Conservation (phyloP, 768 basidiomycete species). For the Boletus pseudopeckii region DNA sequence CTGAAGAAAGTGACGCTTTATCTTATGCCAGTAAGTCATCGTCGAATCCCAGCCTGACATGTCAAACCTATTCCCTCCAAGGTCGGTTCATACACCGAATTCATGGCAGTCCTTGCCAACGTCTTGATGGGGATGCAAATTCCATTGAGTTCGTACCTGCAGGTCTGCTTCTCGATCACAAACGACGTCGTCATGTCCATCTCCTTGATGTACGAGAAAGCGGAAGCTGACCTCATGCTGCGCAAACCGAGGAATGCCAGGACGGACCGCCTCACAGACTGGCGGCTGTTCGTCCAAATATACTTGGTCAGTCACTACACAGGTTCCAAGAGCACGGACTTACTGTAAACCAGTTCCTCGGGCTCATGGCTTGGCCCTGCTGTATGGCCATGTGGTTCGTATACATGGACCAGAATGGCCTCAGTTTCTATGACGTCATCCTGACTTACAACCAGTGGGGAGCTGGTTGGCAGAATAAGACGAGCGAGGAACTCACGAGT, state of each 20-base stretch:
- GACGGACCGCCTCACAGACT: conserved; percentile 48
- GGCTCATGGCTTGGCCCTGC: conserved; percentile 45
- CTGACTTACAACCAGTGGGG: conserved; percentile 41
- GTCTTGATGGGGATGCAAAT: conserved; percentile 60
- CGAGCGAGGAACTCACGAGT: conserved; percentile 26
- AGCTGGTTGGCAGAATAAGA: conserved; percentile 35
- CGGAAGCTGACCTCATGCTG: conserved; percentile 47
- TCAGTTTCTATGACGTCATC: conserved; percentile 37
- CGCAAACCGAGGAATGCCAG: conserved; percentile 49
- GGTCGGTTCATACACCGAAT: conserved; percentile 59
- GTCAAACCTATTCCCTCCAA: conserved; percentile 4
- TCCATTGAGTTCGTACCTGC: conserved; percentile 51
- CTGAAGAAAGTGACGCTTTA: conserved; percentile 50
- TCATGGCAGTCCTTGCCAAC: conserved; percentile 53
- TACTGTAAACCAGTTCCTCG: conserved; percentile 35
- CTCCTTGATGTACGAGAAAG: conserved; percentile 49
- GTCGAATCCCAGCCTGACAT: background rate
- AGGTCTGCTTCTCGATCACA: conserved; percentile 53
- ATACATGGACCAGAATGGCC: conserved; percentile 38
- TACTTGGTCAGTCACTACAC: conserved; percentile 36
- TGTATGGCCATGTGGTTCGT: conserved; percentile 43
- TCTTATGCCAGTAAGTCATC: conserved; percentile 38
- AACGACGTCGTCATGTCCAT: conserved; percentile 53
- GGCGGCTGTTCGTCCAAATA: conserved; percentile 46
- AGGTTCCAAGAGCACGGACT: background rate